Evolutionary conservation across 2,329 filamentous ascomycete genomes (phyloP).

Genomic region (Alternaria arbusti): DNA sequence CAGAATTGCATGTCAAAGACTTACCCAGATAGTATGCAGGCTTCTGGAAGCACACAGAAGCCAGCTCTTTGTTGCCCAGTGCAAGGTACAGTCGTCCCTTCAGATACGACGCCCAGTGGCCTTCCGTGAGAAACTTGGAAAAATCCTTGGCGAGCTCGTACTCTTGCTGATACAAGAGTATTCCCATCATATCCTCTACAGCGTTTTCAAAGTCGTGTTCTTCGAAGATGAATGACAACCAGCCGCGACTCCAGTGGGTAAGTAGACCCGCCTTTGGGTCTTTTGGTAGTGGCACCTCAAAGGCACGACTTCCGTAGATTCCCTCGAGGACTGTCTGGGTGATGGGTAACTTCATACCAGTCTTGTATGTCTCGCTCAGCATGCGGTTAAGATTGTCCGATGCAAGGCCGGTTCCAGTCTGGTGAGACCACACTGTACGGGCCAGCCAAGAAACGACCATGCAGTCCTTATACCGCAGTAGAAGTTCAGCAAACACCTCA

Average conservation of each 20-base stretch:
- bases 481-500: conserved; percentile 71
- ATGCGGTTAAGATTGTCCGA: conserved; percentile 33
- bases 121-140: conserved; percentile 67
- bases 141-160: conserved; percentile 65
- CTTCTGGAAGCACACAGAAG: conserved; percentile 78
- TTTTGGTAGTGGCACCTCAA: conserved; percentile 37
- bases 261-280: conserved; percentile 40
- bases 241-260: conserved; percentile 56
- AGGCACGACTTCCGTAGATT: conserved; percentile 40
- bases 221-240: conserved; percentile 51
- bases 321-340: conserved; percentile 47
- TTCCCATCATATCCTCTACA: conserved; percentile 52
- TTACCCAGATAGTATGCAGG: conserved; percentile 83
- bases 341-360: conserved; percentile 37
- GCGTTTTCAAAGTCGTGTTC: conserved; percentile 44
- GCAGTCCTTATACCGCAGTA: conserved; percentile 45
- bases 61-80: conserved; percentile 74
- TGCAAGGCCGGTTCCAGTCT: conserved; percentile 34
- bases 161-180: conserved; percentile 53
- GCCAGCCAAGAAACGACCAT: conserved; percentile 45
- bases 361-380: conserved; percentile 33
- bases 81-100: conserved; percentile 80
- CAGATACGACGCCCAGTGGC: conserved; percentile 73
- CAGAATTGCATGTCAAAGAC: conserved; percentile 31
- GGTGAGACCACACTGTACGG: conserved; percentile 42